Evolutionary conservation across 1,139 yeast genomes (phyloP).

Genomic region (Hansenula lynferdii): DNA sequence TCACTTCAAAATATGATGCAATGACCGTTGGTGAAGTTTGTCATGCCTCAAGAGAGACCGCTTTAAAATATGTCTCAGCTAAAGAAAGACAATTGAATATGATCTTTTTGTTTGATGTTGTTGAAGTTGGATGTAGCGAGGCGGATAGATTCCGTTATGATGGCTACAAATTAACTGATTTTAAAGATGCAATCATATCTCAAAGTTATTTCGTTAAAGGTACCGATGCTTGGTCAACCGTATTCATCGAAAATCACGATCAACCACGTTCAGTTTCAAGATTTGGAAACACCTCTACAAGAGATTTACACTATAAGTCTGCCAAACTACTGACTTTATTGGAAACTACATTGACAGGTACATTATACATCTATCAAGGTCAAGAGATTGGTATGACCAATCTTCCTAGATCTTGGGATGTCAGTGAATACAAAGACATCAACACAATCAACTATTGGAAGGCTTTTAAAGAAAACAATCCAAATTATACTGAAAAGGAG

Average conservation of each 20-base stretch:
- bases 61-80: constrained; percentile 45
- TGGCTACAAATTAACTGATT: constrained; percentile 35
- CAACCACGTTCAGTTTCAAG: constrained; percentile 50
- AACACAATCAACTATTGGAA: constrained; percentile 40
- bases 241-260: constrained; percentile 55
- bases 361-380: constrained; percentile 54
- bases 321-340: constrained; percentile 47
- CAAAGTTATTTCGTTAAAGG: constrained; percentile 36
- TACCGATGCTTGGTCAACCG: constrained; percentile 59
- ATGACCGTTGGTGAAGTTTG: constrained; percentile 59
- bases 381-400: constrained; percentile 58
- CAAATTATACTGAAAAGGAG: constrained; percentile 29
- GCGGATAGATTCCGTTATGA: constrained; percentile 30
- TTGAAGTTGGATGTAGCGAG: constrained; percentile 36
- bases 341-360: constrained; percentile 47
- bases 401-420: constrained; percentile 39
- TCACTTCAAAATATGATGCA: constrained; percentile 43
- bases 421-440: constrained; percentile 48
- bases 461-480: constrained; percentile 29
- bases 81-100: constrained; percentile 44
- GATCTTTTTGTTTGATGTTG: constrained; percentile 46
- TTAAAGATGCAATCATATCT: constrained; percentile 37
- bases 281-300: constrained; percentile 40
- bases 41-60: constrained; percentile 35
- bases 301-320: constrained; percentile 25